A percentile compares a stretch with the other conserved stretches of the same genome.
Conservation (phyloP, 1,284 basidiomycete species). For the Trametes sp. region DNA sequence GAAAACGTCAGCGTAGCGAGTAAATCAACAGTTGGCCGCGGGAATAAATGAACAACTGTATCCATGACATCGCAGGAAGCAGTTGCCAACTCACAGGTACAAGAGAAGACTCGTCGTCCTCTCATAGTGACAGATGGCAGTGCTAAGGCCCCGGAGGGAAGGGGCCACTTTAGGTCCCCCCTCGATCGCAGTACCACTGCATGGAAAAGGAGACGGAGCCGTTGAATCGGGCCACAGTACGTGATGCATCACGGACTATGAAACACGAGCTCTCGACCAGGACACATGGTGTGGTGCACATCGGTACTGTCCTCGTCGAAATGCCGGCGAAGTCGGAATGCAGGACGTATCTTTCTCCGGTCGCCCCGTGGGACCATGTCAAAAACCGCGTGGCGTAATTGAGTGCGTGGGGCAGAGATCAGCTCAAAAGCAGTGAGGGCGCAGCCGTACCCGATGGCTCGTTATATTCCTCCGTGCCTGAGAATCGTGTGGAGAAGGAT, state of each 20-base stretch:
- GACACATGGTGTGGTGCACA: background rate
- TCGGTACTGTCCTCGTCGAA: background rate
- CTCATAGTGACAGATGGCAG: slow-evolving; percentile 1
- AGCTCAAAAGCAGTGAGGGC: background rate
- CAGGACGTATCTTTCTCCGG: background rate
- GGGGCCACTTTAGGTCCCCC: background rate
- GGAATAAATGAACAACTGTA: slow-evolving; percentile 3
- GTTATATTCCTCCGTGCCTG: background rate
- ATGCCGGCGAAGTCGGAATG: slow-evolving; percentile 7
- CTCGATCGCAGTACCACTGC: slow-evolving; percentile 5
- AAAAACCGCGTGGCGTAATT: background rate
- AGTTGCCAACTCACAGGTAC: slow-evolving; percentile 10
- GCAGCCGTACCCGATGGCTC: background rate
- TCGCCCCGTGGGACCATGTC: slow-evolving; percentile 1
- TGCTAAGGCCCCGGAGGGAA: background rate
- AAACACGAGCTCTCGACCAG: background rate
- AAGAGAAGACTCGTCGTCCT: background rate
- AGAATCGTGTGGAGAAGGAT: background rate
- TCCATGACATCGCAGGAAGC: slow-evolving; percentile 7
- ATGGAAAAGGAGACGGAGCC: background rate
- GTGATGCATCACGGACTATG: slow-evolving; percentile 10
- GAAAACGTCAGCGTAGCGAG: background rate
- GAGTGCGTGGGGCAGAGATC: background rate
- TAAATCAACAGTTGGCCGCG: background rate
- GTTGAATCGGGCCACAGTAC: background rate